Evolutionary conservation across 768 basidiomycete genomes (phyloP).

Genomic region (Aureoboletus auriporus): DNA sequence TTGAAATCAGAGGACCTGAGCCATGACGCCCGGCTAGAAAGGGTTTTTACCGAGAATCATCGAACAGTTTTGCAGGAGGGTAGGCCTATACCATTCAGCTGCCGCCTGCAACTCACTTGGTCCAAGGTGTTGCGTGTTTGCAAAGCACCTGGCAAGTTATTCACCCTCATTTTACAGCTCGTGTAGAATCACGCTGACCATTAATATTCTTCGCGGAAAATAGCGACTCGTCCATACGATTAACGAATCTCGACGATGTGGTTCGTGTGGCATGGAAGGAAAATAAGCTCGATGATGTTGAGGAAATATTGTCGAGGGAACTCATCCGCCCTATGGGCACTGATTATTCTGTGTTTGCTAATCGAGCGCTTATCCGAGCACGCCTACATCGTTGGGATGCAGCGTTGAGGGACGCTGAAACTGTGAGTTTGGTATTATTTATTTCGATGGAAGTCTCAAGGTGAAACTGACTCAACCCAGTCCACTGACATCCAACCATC

Average conservation of each 20-base stretch:
- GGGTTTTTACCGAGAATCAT: conserved; percentile 6
- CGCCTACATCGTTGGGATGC: conserved; percentile 4
- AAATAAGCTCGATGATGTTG: conserved; percentile 5
- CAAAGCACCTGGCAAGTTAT: conserved; percentile 1
- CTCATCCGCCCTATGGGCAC: not conserved
- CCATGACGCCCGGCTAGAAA: conserved; percentile 1
- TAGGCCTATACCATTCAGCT: not conserved
- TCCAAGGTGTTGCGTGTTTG: conserved; percentile 4
- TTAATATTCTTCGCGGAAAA: not conserved
- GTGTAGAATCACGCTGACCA: not conserved
- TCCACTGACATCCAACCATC: conserved; percentile 10
- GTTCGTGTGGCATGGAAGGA: conserved; percentile 2
- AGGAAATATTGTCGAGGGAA: conserved; percentile 7
- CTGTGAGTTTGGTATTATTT: not conserved
- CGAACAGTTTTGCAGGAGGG: conserved; percentile 3
- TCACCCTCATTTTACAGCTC: not conserved
- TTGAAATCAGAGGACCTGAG: conserved; percentile 4
- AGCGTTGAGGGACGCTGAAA: conserved; percentile 9
- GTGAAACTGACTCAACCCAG: not conserved
- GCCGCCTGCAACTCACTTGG: not conserved
- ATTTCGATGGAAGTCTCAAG: not conserved
- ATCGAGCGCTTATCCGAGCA: conserved; percentile 6
- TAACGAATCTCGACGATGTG: not conserved
- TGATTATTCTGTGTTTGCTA: conserved; percentile 3
- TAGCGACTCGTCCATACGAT: conserved; percentile 6